phyloP scores from a whole-genome alignment of 257 asterid genomes.

The Petrea volubilis region DNA sequence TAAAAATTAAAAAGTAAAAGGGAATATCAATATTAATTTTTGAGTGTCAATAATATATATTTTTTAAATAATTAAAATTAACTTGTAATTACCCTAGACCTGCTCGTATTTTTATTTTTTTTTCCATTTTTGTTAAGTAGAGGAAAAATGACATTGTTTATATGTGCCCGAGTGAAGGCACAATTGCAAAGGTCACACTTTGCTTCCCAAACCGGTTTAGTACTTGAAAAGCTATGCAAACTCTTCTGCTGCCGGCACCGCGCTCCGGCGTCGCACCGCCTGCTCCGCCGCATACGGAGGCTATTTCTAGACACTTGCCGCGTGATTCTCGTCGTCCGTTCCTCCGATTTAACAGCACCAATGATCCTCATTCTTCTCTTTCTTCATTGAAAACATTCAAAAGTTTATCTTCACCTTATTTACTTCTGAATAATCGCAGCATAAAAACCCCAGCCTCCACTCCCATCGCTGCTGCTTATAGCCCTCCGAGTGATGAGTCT shows the following conservation, averaged over 20 bases:
- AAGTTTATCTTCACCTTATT: constrained; percentile 38
- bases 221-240: constrained; percentile 54
- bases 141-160: too few species aligned
- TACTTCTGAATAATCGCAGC: constrained; percentile 26
- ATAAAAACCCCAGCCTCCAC: constrained; percentile 47
- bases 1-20: too few species aligned
- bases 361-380: constrained; percentile 37
- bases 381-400: constrained; percentile 38
- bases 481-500: constrained; percentile 59
- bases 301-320: constrained; percentile 23
- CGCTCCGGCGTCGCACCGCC: constrained; percentile 62
- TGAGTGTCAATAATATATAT: too few species aligned
- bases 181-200: background rate
- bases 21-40: too few species aligned
- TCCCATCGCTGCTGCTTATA: constrained; percentile 47
- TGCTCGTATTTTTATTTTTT: too few species aligned
- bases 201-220: constrained; percentile 8
- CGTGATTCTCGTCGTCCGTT: constrained; percentile 22
- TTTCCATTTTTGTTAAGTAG: too few species aligned
- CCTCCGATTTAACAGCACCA: constrained; percentile 21
- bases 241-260: constrained; percentile 76
- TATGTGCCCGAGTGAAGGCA: too few species aligned
- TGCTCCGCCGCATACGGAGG: constrained; percentile 27
- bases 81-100: too few species aligned
- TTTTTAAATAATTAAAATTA: too few species aligned